Evolutionary conservation across 805 yeast genomes (phyloP).

Genomic region (Kluyveromyces nonfermentans): DNA sequence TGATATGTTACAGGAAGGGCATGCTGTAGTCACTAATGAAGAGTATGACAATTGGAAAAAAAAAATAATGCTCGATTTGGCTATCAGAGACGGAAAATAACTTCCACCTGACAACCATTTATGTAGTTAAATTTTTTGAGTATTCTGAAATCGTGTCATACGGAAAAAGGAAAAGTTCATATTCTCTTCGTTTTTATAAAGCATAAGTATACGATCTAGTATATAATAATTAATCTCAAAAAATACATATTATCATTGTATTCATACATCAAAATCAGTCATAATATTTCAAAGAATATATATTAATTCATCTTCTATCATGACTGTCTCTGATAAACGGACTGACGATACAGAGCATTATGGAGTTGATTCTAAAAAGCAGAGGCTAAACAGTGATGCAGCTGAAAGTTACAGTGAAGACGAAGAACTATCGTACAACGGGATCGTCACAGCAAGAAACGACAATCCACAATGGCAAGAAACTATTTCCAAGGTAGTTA

Average conservation of each 20-base stretch:
- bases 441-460: slow-evolving; percentile 8
- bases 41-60: slow-evolving; percentile 29
- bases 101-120: not conserved
- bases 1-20: slow-evolving; percentile 29
- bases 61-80: slow-evolving; percentile 22
- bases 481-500: slow-evolving; percentile 73
- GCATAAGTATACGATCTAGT: not conserved
- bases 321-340: not conserved
- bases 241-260: too few relatives aligned
- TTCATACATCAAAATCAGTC: too few relatives aligned
- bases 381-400: not conserved
- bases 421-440: not conserved
- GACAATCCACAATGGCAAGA: slow-evolving; percentile 56
- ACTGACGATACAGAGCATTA: not conserved
- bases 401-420: not conserved
- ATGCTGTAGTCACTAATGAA: slow-evolving; percentile 24
- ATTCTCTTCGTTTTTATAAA: not conserved
- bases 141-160: not conserved
- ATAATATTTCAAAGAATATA: not conserved
- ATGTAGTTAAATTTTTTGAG: not conserved
- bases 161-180: not conserved
- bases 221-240: too few relatives aligned
- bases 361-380: not conserved
- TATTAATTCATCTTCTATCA: not conserved
- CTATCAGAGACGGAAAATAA: slow-evolving; percentile 13